Base-by-base conservation (phyloP, 2,329 filamentous ascomycete genomes). In the Parafenestella ontariensis region DNA sequence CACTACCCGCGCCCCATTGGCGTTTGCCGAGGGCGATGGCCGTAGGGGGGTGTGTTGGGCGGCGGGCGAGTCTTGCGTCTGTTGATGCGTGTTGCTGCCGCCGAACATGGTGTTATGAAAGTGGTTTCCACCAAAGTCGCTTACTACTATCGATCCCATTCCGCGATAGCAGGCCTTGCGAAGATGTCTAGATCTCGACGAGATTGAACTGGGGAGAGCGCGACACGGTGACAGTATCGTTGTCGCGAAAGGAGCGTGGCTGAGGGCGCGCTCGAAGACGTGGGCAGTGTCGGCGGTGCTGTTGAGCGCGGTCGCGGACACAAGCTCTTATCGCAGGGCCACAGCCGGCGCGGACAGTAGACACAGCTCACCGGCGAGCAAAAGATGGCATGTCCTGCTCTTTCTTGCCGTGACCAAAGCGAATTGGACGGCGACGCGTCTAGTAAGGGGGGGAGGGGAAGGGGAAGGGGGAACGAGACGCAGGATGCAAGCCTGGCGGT, bases 51-150 rank as follows among this genome's bases (percentile, higher is more conserved):
- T 61, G 48, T 72, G 72, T 47, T 74, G 72, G n/a, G 65, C 60
- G 44, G 71, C 66, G 50, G 72, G 62, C 43, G 73, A 72, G 41
- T 76, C 72, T 53, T 76, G 74, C 46, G 71, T 52, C 61, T 70
- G 69, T 51, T 76, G 75, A 68, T 81, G 79, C 65, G 76, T 68
- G 66, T 76, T 72, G 66, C 77, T 72, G 63, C 76, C 76, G 76
- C 80, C 81, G 69, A 83, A 79, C 80, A 91, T 89, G 83, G 87
- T 89, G 79, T 83, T 86, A 81, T 87, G 85, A 78, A 89, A 88
- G 78, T 87, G 85, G 78, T 91, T 87, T 76, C 90, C 85, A 78
- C 87, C 86, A 80, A 87, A 87, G 81, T 94, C 91, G 78, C 80
- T 81, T 68, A 86, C 76, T 70, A 86, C 78, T 65, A 86, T 77